Evolutionary conservation across 2,329 filamentous ascomycete species (phyloP), one percentile per base, ranked within the genome.

Genomic region (Dactylellina parvicollis): DNA sequence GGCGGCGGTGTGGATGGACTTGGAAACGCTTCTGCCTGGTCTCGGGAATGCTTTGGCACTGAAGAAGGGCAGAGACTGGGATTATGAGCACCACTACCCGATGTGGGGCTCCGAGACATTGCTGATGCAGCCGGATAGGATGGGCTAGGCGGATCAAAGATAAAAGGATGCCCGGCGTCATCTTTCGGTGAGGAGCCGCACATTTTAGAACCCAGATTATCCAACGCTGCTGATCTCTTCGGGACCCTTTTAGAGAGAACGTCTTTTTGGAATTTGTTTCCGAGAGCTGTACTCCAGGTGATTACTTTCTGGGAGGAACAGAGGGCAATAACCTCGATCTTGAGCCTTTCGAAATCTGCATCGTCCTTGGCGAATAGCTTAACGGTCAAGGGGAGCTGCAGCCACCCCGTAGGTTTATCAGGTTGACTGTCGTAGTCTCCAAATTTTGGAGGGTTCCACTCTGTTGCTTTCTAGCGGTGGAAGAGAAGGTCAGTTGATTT

Each of bases 281-380:
- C 22, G 14, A 56, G 61, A 4, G 18, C 4, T 16, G 16, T 12
- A 16, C 26, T 44, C 61, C 61, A 66, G 18, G 9, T 22, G 26
- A 66, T 56, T 14, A 22, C 20, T n/a, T 49, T 57, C 16, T 66
- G 61, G 5, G 61, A 66, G 18, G 12, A 18, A 18, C 49, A 56
- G 7, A 66, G 26, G 10, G 50, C 16, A 12, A 24, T 26, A 3
- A 22, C 32, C 42, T 66, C 61, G 4, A 16, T 10, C 14, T 42
- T 38, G 3, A 66, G 22, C 20, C 20, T 24, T n/a, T 34, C 5
- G 24, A 66, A 66, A 2, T 46, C 38, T 1, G 49, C n/a, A 1
- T 10, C 5, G 4, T 12, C 22, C 24, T 57, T 66, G 1, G 61
- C 38, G 14, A 44, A 47, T 7, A 66, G 28, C 24, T 66, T 66